Evolutionary conservation across 805 yeast species (phyloP).

Genomic region (Pichia deserticola): DNA sequence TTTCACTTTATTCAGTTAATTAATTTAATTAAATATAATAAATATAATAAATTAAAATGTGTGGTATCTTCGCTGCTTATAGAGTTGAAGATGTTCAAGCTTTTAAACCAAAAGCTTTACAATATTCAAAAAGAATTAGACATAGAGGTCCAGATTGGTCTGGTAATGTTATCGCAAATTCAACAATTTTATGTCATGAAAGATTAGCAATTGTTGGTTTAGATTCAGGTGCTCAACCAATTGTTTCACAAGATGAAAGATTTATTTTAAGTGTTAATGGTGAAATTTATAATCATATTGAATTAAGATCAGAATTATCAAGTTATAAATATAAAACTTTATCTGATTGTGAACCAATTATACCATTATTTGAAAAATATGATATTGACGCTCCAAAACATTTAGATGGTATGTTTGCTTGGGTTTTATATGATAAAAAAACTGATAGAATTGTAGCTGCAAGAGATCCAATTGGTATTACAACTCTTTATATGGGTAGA

Average conservation of each 20-base stretch:
- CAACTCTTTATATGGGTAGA: constrained; percentile 94
- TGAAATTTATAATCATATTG: constrained; percentile 95
- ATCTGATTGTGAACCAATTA: constrained; percentile 96
- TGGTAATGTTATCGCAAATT: constrained; percentile 75
- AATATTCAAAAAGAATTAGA: constrained; percentile 85
- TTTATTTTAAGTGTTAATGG: constrained; percentile 86
- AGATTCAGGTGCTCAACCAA: constrained; percentile 98
- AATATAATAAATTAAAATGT: constrained; percentile 45
- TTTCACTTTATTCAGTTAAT: background rate
- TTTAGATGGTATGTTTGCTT: constrained; percentile 98
- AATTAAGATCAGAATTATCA: constrained; percentile 66
- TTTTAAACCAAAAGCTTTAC: constrained; percentile 84
- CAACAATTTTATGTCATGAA: constrained; percentile 85
- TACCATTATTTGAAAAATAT: constrained; percentile 83
- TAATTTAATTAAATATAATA: background rate
- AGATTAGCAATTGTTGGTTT: constrained; percentile 96
- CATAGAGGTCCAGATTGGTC: constrained; percentile 99
- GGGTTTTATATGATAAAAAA: constrained; percentile 78
- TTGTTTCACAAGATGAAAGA: constrained; percentile 69
- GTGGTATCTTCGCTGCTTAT: constrained; percentile 96
- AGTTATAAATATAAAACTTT: constrained; percentile 77
- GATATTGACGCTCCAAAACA: constrained; percentile 86
- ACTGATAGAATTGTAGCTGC: constrained; percentile 91
- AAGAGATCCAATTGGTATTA: constrained; percentile 96
- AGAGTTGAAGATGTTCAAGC: constrained; percentile 70